These are phyloP conservation scores for Cytospora schulzeri DNA, from an alignment of 2,329 filamentous ascomycete genomes.

Conservation along the genomic window DNA sequence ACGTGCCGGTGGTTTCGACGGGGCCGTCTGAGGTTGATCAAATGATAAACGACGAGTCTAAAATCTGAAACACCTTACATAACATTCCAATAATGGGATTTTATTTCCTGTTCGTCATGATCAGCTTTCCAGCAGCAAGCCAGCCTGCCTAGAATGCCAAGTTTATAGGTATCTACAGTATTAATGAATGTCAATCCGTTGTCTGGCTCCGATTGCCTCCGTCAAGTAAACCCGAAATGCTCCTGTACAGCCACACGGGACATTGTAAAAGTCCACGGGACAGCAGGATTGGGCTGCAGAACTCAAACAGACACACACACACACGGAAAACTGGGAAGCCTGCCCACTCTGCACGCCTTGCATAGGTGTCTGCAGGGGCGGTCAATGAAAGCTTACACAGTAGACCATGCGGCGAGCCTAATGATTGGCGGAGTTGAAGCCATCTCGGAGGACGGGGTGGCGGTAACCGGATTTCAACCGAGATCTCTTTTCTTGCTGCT, in stretches of 20 bases:
- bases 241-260: conserved; percentile 12
- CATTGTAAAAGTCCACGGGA: background rate
- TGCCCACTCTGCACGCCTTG: background rate
- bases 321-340: background rate
- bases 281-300: background rate
- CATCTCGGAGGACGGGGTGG: conserved; percentile 15
- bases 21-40: background rate
- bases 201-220: background rate
- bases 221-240: conserved; percentile 3
- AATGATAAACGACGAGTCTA: background rate
- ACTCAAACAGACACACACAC: background rate
- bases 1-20: background rate
- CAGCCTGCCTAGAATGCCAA: background rate
- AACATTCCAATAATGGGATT: conserved; percentile 12
- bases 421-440: conserved; percentile 6
- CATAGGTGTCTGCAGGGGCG: background rate
- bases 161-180: background rate
- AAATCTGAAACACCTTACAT: background rate
- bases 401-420: background rate
- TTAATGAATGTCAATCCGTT: background rate
- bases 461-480: conserved; percentile 8
- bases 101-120: background rate
- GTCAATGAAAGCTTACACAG: conserved; percentile 4
- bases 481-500: background rate
- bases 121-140: background rate